Conservation (phyloP, 2,329 filamentous ascomycete species). For the Epichloe elymi region DNA sequence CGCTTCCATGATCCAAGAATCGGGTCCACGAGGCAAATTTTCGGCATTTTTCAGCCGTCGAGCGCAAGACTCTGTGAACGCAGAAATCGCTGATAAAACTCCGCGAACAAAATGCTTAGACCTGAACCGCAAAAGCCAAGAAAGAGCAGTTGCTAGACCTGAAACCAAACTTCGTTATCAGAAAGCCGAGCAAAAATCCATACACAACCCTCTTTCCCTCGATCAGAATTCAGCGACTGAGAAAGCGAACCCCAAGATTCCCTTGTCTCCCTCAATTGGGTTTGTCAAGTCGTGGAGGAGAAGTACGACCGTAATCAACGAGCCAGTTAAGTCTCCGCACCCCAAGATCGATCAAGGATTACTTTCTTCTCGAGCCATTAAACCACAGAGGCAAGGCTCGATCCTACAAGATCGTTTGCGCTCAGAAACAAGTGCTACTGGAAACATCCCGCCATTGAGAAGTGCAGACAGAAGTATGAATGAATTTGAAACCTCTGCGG, state of each 20-base stretch:
- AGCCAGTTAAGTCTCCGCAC: neutral
- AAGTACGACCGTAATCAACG: neutral
- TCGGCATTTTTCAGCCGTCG: neutral
- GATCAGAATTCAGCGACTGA: neutral
- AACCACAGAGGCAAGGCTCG: neutral
- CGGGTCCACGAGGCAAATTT: constrained; percentile 9
- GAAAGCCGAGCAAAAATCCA: neutral
- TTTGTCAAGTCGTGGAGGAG: constrained; percentile 5
- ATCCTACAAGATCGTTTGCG: neutral
- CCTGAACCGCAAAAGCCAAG: too few species aligned
- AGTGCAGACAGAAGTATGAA: neutral
- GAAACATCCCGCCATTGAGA: neutral
- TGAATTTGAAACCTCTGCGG: neutral
- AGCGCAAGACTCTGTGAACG: neutral
- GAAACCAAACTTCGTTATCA: neutral
- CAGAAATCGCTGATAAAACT: neutral
- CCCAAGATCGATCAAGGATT: constrained; percentile 1
- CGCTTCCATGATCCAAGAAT: constrained; percentile 5
- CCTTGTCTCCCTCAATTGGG: neutral
- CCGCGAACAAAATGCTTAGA: neutral
- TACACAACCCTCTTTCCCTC: neutral
- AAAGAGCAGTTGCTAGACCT: neutral
- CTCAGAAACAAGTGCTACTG: neutral
- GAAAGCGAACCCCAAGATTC: neutral
- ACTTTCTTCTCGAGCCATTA: neutral